These are phyloP conservation scores for Oryza rufipogon DNA, from an alignment of 176 grass and related monocot genomes.

Conservation along the genomic window DNA sequence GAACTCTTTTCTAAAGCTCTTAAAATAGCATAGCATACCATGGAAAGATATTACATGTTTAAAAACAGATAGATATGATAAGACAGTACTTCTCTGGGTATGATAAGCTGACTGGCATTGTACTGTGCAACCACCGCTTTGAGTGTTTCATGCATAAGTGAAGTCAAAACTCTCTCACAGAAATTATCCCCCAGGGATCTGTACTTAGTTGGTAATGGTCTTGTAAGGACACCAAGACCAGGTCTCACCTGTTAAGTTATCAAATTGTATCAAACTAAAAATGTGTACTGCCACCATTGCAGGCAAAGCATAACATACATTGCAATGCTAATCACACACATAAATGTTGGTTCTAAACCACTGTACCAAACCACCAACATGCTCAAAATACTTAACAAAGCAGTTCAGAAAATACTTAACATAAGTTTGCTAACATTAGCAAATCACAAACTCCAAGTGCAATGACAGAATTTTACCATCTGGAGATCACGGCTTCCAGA, in stretches of 20 bases:
- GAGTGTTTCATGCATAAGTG: conserved; percentile 93
- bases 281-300: neutral
- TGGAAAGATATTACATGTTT: neutral
- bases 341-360: neutral
- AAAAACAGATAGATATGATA: conserved; percentile 11
- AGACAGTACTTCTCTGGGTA: conserved; percentile 84
- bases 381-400: neutral
- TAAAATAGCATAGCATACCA: conserved; percentile 12
- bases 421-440: too few species aligned
- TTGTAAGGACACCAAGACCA: conserved; percentile 79
- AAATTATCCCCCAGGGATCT: conserved; percentile 77
- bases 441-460: too few species aligned
- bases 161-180: conserved; percentile 89
- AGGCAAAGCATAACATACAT: neutral
- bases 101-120: conserved; percentile 97
- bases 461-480: too few species aligned
- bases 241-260: conserved; percentile 65
- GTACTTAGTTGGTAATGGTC: conserved; percentile 80
- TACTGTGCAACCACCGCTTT: conserved; percentile 95
- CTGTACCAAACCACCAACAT: neutral
- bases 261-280: neutral
- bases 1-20: conserved; percentile 80
- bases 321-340: neutral
- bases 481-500: too few species aligned
- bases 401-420: conserved; percentile 5